Evolutionary conservation across 768 basidiomycete species (phyloP).

Genomic region (Leccinum rimulosum): DNA sequence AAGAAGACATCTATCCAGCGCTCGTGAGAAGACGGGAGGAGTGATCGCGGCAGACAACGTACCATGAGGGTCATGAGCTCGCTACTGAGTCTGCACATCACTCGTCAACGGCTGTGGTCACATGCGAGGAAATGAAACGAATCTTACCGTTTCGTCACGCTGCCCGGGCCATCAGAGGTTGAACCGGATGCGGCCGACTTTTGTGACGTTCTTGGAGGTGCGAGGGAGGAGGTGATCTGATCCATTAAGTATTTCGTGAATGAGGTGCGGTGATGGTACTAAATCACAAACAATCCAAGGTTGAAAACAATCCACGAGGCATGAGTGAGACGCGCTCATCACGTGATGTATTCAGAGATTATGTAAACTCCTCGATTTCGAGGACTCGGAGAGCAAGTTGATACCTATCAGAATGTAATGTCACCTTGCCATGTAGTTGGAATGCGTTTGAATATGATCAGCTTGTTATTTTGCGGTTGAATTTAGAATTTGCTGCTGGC

Average conservation of each 20-base stretch:
- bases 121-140: not conserved
- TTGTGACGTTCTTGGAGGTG: constrained; percentile 51
- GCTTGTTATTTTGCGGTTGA: not conserved
- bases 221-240: constrained; percentile 64
- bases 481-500: not conserved
- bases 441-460: too few relatives aligned
- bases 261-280: constrained; percentile 15
- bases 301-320: constrained; percentile 9
- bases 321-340: constrained; percentile 28
- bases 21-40: constrained; percentile 5
- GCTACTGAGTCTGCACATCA: constrained; percentile 56
- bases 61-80: constrained; percentile 92
- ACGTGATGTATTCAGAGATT: constrained; percentile 20
- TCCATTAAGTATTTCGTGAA: constrained; percentile 50
- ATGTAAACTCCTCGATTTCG: not conserved
- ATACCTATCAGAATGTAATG: too few relatives aligned
- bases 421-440: too few relatives aligned
- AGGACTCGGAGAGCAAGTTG: too few relatives aligned
- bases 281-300: constrained; percentile 2
- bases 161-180: constrained; percentile 60
- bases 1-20: constrained; percentile 70
- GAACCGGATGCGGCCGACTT: constrained; percentile 57
- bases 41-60: constrained; percentile 28
- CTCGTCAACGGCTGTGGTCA: constrained; percentile 5
- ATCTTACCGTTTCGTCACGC: constrained; percentile 79